A percentile compares a stretch with the other conserved stretches of the same genome.
These are phyloP conservation scores for Endoconidiophora laricicola DNA, from an alignment of 2,329 filamentous ascomycete species.

Conservation along the genomic window DNA sequence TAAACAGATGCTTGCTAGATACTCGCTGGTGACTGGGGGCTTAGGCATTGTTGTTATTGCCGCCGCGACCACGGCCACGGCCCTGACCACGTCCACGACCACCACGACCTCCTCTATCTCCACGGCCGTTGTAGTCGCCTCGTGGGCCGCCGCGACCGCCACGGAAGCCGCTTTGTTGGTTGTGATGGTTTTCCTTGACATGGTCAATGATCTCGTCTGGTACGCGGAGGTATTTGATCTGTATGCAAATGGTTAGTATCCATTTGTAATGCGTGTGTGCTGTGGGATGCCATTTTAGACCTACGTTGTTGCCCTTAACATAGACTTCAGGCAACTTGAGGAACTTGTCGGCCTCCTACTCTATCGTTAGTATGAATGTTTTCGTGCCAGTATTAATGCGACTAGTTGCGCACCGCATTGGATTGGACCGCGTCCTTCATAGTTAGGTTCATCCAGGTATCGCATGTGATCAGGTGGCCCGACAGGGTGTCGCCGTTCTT, in stretches of 20 bases:
- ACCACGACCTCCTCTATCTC: constrained; percentile 39
- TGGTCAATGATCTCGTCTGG: constrained; percentile 93
- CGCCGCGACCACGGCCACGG: constrained; percentile 21
- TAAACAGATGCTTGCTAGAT: no score
- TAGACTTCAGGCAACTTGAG: constrained; percentile 85
- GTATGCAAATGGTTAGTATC: constrained; percentile 2
- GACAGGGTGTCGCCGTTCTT: constrained; percentile 97
- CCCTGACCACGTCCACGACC: constrained; percentile 26
- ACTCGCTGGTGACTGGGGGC: no score
- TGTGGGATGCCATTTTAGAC: constrained; percentile 20
- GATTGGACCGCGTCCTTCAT: constrained; percentile 95
- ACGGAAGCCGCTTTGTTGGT: constrained; percentile 44
- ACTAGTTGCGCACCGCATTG: constrained; percentile 43
- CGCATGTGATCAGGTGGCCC: constrained; percentile 87
- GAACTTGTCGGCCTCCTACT: constrained; percentile 83
- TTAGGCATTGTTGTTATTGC: neutral
- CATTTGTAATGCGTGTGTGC: neutral
- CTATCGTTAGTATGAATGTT: constrained; percentile 14
- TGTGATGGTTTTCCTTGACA: constrained; percentile 81
- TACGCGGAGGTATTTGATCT: constrained; percentile 98
- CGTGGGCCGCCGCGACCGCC: constrained; percentile 46
- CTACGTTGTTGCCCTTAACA: constrained; percentile 89
- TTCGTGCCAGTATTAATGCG: neutral
- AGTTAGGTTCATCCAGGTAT: constrained; percentile 99
- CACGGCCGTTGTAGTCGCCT: constrained; percentile 40